A percentile compares a stretch with the other conserved stretches of the same genome.
These are phyloP conservation scores for Sphaerosporella brunnea DNA, from an alignment of 495 filamentous ascomycete species.

Conservation along the genomic window DNA sequence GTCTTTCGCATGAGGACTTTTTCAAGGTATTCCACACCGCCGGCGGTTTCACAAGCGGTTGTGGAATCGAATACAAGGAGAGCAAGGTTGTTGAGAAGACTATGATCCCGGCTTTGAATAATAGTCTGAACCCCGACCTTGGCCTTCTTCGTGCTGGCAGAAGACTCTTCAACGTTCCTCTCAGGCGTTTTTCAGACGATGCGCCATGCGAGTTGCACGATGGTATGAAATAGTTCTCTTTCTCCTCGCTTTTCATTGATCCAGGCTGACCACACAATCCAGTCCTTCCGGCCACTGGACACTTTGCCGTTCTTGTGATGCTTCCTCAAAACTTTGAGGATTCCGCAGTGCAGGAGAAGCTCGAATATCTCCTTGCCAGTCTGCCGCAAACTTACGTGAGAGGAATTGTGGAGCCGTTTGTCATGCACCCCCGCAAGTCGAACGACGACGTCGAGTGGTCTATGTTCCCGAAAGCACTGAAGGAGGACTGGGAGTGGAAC, in stretches of 20 bases:
- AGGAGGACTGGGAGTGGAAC: conserved; percentile 10
- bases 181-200: conserved; percentile 31
- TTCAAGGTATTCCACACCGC: conserved; percentile 15
- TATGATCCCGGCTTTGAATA: neutral
- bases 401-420: conserved; percentile 9
- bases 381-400: conserved; percentile 5
- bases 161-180: conserved; percentile 16
- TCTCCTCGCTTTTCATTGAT: no score
- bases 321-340: conserved; percentile 19
- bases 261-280: no score
- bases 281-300: conserved; percentile 29
- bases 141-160: conserved; percentile 10
- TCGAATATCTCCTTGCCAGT: conserved; percentile 16
- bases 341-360: neutral
- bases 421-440: conserved; percentile 9
- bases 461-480: conserved; percentile 8
- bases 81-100: conserved; percentile 9
- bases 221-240: conserved; percentile 12
- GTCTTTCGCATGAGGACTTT: conserved; percentile 20
- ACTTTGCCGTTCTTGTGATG: conserved; percentile 31
- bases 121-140: neutral
- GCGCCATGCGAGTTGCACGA: conserved; percentile 31
- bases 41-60: conserved; percentile 22
- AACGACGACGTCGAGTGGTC: conserved; percentile 12
- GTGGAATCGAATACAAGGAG: conserved; percentile 19